Percentiles rank a stretch among this genome's conserved stretches.
phyloP scores from a whole-genome alignment of 768 basidiomycete genomes.

The Lactarius pseudohatsudake region DNA sequence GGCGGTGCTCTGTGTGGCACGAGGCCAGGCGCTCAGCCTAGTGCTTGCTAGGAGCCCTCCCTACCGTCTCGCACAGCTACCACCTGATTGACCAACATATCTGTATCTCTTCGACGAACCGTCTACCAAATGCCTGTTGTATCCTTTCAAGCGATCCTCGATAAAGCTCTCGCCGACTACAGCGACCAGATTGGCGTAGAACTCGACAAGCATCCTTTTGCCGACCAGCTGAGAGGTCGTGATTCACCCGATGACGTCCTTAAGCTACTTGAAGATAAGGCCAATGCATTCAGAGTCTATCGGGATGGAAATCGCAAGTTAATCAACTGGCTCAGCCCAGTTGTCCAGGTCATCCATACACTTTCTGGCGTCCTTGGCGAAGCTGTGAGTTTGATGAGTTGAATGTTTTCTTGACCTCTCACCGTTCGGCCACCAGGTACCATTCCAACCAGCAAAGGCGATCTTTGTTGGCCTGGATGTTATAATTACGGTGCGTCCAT shows the following conservation, averaged over 20 bases:
- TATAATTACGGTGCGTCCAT: background rate
- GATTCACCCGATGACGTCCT: background rate
- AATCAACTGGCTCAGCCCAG: background rate
- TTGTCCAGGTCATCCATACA: background rate
- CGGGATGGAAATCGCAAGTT: background rate
- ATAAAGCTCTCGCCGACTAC: slow-evolving; percentile 4
- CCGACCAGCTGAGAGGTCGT: background rate
- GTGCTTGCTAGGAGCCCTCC: background rate
- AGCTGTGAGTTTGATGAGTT: background rate
- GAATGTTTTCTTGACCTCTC: background rate
- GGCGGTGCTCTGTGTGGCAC: background rate
- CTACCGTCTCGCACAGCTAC: background rate
- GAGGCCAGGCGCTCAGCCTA: background rate
- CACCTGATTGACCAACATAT: background rate
- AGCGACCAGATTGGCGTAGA: background rate
- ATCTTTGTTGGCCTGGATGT: slow-evolving; percentile 4
- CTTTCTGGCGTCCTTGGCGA: slow-evolving; percentile 1
- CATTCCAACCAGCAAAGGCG: background rate
- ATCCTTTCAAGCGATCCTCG: background rate
- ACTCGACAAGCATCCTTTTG: slow-evolving; percentile 3
- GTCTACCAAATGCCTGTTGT: background rate
- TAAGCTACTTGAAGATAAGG: background rate
- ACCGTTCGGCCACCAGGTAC: background rate
- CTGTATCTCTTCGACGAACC: background rate
- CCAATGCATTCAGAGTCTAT: background rate